Evolutionary conservation across 805 yeast species (phyloP), one percentile per base, ranked within the genome.

Genomic region (Saccharomycopsis guyanensis): DNA sequence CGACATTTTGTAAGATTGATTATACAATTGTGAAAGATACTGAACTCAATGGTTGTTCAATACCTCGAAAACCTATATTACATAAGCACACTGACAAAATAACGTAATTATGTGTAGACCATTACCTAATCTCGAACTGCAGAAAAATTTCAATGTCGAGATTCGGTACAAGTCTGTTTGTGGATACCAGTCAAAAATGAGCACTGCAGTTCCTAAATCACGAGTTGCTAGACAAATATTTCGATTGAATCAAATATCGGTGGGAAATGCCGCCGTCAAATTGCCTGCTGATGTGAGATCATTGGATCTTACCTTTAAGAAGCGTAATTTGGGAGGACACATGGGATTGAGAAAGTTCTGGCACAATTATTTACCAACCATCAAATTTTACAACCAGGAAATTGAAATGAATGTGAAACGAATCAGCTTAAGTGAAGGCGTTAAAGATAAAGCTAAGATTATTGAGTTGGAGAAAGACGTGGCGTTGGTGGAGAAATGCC

Each of bases 271-370:
- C 3, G 63, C 49, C 7, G 10, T 53, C 49, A 59, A 50, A 61
- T 64, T 55, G 65, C 76, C 55, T 59, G 42, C 62, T 50, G 56
- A 45, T 50, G 45, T 66, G 43, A 53, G 55, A 16, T 64, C 64
- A 49, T 50, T 77, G 25, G 73, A 75, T 53, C 55, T 77, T 37
- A 53, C 68, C 20, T 63, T 76, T 53, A 70, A 71, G 49, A 63
- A 60, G 29, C 61, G 57, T 34, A 61, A 58, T 52, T 53, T 60
- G 3, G 55, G 62, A 40, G 74, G 78, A 1, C 71, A 75, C 47
- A 63, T 66, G 56, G 82, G 82, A 2, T 65, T 76, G 45, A 68
- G 69, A 53, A 66, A 71, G 52, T 77, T 77, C 59, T 75, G 80
- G 78, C 71, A 68, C 54, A 57, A 61, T 47, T 66, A 74, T 58